Base-by-base conservation (phyloP, 345 rosid species). In the Corchorus capsularis region DNA sequence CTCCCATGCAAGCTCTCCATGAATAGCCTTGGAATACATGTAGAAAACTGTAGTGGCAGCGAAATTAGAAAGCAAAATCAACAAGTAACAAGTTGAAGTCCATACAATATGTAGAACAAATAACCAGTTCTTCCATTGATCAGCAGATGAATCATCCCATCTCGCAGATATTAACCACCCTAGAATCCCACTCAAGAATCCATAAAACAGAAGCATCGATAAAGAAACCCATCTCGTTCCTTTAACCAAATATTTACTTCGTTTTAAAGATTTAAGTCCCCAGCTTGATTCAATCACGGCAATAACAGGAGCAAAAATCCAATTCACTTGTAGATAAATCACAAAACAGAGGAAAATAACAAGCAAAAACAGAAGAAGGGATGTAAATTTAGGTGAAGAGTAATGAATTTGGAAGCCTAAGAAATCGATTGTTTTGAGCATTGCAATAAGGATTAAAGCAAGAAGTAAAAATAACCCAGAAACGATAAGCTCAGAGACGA, bases 1-100 rank as follows among this genome's bases (percentile, higher is more conserved):
- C 86, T 91, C 89, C 81, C 72, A 80, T 16, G 87, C 96, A 54
- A 91, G 87, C 84, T 94, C 93, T 2, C 96, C 96, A 20, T 86
- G 87, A 12, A 75, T 52, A 59, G 96, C 94, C 79, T 89, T 91
- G 68, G 94, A 88, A 68, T 86, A 80, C 86, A 91, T 88, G 62
- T 90, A 91, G 80, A 91, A 71, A 69, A 95, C 92, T 2, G 89
- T 83, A 15, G 13, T 72, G 0, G 93, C 85, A 0, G 99, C 93
- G 14, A 89, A 17, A 49, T 35, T 75, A 74, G 85, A 87, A 35
- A 89, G 83, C 65, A 56, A 39, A 45, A 85, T 14, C 34, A 78
- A 0, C 72, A 78, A 85, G 7, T 84, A 77, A 39, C 78, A 12
- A 59, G 89, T 59, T 37, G 93, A 82, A 10, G 83, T 71, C 20